Evolutionary conservation across 345 rosid genomes (phyloP).

Genomic region (Acer campestre): DNA sequence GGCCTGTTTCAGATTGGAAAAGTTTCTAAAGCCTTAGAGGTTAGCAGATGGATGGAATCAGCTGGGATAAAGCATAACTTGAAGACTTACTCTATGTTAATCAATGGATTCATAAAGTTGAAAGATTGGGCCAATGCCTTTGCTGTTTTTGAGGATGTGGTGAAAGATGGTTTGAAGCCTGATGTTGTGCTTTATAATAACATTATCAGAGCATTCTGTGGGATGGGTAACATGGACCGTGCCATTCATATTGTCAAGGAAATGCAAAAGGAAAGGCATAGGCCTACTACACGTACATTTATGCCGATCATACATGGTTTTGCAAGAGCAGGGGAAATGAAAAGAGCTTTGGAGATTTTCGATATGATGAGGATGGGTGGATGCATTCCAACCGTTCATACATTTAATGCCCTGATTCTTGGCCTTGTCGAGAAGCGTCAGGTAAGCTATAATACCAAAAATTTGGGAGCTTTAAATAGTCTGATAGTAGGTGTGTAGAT

Average conservation of each 20-base stretch:
- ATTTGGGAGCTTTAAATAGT: not conserved
- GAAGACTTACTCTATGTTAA: constrained; percentile 96
- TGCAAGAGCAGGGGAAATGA: constrained; percentile 82
- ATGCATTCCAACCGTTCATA: constrained; percentile 90
- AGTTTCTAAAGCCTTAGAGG: constrained; percentile 80
- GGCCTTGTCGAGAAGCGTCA: constrained; percentile 89
- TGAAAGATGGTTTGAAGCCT: constrained; percentile 75
- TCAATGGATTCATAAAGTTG: constrained; percentile 83
- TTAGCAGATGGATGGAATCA: constrained; percentile 76
- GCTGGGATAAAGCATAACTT: constrained; percentile 79
- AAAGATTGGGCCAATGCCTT: constrained; percentile 97
- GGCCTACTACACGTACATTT: constrained; percentile 83
- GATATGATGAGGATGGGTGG: constrained; percentile 94
- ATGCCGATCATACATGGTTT: constrained; percentile 89
- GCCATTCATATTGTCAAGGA: constrained; percentile 79
- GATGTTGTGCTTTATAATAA: constrained; percentile 88
- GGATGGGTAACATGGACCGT: constrained; percentile 97
- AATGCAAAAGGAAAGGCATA: constrained; percentile 84
- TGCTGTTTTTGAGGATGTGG: constrained; percentile 83
- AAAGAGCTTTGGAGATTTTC: constrained; percentile 75
- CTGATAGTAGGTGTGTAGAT: not conserved
- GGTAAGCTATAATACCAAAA: constrained; percentile 42
- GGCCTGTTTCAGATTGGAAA: constrained; percentile 64
- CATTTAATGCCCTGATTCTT: constrained; percentile 87
- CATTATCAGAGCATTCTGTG: constrained; percentile 85